Conservation (phyloP, 2,329 filamentous ascomycete genomes). For the Aspergillus caelatus region DNA sequence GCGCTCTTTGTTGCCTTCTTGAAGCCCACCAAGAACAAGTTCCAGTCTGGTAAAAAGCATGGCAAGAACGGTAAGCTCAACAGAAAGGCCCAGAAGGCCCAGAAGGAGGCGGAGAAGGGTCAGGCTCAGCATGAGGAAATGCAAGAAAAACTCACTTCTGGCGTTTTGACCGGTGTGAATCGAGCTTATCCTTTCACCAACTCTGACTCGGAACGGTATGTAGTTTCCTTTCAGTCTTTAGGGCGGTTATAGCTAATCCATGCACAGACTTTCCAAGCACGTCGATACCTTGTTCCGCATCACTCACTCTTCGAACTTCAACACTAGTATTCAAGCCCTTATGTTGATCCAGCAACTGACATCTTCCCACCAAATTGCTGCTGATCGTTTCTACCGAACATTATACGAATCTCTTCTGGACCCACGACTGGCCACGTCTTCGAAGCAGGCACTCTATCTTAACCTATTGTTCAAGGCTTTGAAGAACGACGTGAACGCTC, state of each 20-base stretch:
- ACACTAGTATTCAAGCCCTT: constrained; percentile 93
- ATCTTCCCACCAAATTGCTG: constrained; percentile 74
- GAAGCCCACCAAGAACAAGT: constrained; percentile 59
- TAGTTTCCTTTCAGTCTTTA: constrained; percentile 8
- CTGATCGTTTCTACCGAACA: constrained; percentile 91
- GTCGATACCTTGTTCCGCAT: constrained; percentile 94
- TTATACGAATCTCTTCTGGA: constrained; percentile 94
- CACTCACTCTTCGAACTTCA: constrained; percentile 98
- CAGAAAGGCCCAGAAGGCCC: constrained; percentile 25
- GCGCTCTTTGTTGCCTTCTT: constrained; percentile 80
- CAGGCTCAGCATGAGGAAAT: constrained; percentile 65
- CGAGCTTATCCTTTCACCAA: constrained; percentile 91
- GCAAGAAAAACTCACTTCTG: constrained; percentile 88
- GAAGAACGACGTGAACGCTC: constrained; percentile 86
- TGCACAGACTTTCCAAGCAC: constrained; percentile 73
- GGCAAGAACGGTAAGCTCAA: constrained; percentile 36
- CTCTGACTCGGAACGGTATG: constrained; percentile 73
- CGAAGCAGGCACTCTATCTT: constrained; percentile 92
- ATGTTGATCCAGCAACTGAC: constrained; percentile 94
- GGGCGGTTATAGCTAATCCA: constrained; percentile 23
- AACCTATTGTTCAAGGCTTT: constrained; percentile 87
- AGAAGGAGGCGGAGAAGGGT: constrained; percentile 42
- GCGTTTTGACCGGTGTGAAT: constrained; percentile 91
- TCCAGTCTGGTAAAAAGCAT: constrained; percentile 35
- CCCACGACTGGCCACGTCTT: constrained; percentile 82